phyloP scores from a whole-genome alignment of 768 basidiomycete genomes.

The Macrolepiota albuminosa region DNA sequence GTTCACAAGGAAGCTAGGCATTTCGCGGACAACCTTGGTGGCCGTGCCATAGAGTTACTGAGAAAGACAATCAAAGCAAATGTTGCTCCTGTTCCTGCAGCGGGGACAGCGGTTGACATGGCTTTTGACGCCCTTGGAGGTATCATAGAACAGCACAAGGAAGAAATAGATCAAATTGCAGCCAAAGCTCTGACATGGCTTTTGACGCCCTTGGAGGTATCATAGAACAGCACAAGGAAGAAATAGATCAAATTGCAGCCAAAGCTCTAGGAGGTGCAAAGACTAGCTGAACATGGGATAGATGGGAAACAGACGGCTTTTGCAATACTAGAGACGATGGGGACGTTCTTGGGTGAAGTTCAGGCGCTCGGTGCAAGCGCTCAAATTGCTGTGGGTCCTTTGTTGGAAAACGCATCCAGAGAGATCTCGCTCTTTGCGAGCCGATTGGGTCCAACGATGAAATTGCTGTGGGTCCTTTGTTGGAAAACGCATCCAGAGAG shows the following conservation, averaged over 20 bases:
- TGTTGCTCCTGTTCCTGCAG: slow-evolving; percentile 33
- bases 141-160: slow-evolving; percentile 30
- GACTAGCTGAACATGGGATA: not conserved
- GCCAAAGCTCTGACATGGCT: slow-evolving; percentile 33
- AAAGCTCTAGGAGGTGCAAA: slow-evolving; percentile 31
- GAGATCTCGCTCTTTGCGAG: not conserved
- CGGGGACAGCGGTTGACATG: slow-evolving; percentile 32
- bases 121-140: slow-evolving; percentile 39
- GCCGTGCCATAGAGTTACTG: slow-evolving; percentile 30
- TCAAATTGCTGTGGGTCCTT: not conserved
- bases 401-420: not conserved
- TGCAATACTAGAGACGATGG: not conserved
- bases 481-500: not conserved
- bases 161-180: slow-evolving; percentile 35
- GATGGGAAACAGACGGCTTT: not conserved
- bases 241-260: slow-evolving; percentile 31
- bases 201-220: slow-evolving; percentile 39
- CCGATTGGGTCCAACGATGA: not conserved
- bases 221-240: slow-evolving; percentile 32
- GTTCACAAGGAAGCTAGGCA: slow-evolving; percentile 20
- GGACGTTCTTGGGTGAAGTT: not conserved
- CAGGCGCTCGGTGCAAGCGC: not conserved
- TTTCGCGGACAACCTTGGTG: slow-evolving; percentile 14
- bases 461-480: not conserved
- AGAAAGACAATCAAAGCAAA: slow-evolving; percentile 37